phyloP scores from a whole-genome alignment of 345 rosid genomes.

The Hypericum perforatum region DNA sequence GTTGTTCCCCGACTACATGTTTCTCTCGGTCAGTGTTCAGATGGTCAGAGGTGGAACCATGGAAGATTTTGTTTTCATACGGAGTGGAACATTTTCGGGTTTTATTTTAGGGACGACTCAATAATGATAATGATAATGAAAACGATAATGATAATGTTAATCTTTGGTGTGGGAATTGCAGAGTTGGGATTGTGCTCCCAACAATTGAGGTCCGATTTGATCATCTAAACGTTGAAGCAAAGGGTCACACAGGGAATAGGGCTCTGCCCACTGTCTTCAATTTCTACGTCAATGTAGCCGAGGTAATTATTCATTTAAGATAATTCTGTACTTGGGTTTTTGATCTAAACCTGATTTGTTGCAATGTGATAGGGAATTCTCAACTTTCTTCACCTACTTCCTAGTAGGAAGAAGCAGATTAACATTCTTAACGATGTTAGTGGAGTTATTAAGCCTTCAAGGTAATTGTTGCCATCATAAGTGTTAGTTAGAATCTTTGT shows the following conservation, averaged over 20 bases:
- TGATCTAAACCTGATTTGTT: background rate
- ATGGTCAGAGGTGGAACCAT: too few relatives aligned
- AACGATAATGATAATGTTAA: too few relatives aligned
- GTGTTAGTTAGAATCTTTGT: background rate
- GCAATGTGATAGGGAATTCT: background rate
- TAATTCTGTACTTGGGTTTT: too few relatives aligned
- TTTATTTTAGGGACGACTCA: too few relatives aligned
- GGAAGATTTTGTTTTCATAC: too few relatives aligned
- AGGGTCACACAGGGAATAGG: background rate
- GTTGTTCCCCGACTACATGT: too few relatives aligned
- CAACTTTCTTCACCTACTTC: background rate
- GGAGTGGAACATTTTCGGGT: too few relatives aligned
- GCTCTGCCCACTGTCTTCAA: slow-evolving; percentile 3
- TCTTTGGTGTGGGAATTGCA: background rate
- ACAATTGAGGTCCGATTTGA: slow-evolving; percentile 4
- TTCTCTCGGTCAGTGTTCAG: too few relatives aligned
- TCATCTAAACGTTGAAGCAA: slow-evolving; percentile 4
- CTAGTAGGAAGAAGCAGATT: slow-evolving; percentile 1
- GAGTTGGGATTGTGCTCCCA: slow-evolving; percentile 5
- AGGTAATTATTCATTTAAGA: background rate
- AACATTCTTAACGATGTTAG: slow-evolving; percentile 5
- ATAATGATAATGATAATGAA: too few relatives aligned
- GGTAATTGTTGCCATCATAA: background rate
- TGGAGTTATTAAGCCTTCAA: slow-evolving; percentile 7
- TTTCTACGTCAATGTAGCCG: background rate